Base-by-base conservation (phyloP, 306 rosid genomes). In the Hippophae gyantsensis region DNA sequence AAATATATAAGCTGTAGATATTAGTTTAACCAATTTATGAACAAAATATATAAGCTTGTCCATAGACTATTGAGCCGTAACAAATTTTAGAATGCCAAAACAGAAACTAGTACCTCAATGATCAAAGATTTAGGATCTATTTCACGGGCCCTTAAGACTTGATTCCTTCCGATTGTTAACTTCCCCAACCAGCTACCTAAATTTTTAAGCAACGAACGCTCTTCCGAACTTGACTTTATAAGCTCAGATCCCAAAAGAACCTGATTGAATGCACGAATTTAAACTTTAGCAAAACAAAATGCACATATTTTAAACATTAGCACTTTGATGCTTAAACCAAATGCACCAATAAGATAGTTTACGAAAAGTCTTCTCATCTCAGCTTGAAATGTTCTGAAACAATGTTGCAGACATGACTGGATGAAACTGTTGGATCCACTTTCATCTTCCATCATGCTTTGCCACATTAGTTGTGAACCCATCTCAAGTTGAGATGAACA, bases 101-200 rank as follows among this genome's bases (percentile, higher is more conserved):
- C 18, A 48, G 52, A 11, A 64, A 58, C 27, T 53, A 54, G 57
- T 66, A 89, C 99, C 95, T 93, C 99, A 54, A 89, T 84, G 70
- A 93, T 89, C 86, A 93, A 82, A 66, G 99, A 86, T 65, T 93
- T 93, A 3, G 99, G 99, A 74, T 93, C 95, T 50, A 93, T 93
- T 76, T 89, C 99, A 49, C 97, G 97, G 62, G 94, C 99, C 72
- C 90, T 75, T 76, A 93, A 71, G 61, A 93, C 99, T 71, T 84
- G 99, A 74, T 93, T 89, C 76, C 94, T 78, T 32, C 99, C 99
- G 49, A 93, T 93, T 52, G 99, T 93, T 66, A 93, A 74, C 75
- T 86, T 93, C n/a, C 99, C 99, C 13, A 93, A 87, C 99, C 99
- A 93, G 81, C 99, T 93, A 10, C 99, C 99, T 63, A 93, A 76